Conservation (phyloP, 2,329 filamentous ascomycete species). For the Fusarium camptoceras region DNA sequence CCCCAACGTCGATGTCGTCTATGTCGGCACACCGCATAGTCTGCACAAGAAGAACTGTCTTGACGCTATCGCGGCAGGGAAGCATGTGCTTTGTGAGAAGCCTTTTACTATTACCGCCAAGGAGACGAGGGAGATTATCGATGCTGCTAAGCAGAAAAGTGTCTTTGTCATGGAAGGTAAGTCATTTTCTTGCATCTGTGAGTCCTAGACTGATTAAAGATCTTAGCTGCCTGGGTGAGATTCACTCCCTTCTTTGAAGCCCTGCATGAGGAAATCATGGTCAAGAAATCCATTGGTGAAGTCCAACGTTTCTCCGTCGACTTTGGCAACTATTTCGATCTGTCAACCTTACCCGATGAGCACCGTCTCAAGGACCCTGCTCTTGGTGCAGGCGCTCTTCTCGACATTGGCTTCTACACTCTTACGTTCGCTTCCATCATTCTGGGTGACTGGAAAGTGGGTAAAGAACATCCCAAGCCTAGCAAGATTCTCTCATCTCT, state of each 20-base stretch:
- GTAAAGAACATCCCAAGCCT: constrained; percentile 15
- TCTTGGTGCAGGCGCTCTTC: constrained; percentile 20
- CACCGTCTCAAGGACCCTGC: constrained; percentile 25
- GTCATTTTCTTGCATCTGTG: accelerated
- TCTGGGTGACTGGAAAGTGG: constrained; percentile 20
- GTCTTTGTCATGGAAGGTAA: constrained; percentile 29
- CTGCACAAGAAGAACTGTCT: constrained; percentile 58
- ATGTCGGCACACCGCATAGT: constrained; percentile 59
- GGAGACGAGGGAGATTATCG: constrained; percentile 10
- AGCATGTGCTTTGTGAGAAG: constrained; percentile 61
- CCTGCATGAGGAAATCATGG: constrained; percentile 12
- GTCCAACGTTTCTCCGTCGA: constrained; percentile 16
- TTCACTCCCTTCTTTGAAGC: constrained; percentile 25
- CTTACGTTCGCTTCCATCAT: constrained; percentile 23
- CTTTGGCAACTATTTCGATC: constrained; percentile 24
- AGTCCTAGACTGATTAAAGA: neutral
- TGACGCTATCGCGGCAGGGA: constrained; percentile 57
- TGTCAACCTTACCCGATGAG: neutral
- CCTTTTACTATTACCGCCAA: constrained; percentile 50
- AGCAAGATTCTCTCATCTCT: constrained; percentile 11
- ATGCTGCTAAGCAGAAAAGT: constrained; percentile 10
- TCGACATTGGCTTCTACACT: constrained; percentile 20
- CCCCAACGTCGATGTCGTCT: constrained; percentile 57
- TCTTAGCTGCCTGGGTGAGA: constrained; percentile 21
- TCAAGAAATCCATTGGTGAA: constrained; percentile 28